Conservation (phyloP, 352 stramenopile genomes). For the Thalassiosira mediterranea region DNA sequence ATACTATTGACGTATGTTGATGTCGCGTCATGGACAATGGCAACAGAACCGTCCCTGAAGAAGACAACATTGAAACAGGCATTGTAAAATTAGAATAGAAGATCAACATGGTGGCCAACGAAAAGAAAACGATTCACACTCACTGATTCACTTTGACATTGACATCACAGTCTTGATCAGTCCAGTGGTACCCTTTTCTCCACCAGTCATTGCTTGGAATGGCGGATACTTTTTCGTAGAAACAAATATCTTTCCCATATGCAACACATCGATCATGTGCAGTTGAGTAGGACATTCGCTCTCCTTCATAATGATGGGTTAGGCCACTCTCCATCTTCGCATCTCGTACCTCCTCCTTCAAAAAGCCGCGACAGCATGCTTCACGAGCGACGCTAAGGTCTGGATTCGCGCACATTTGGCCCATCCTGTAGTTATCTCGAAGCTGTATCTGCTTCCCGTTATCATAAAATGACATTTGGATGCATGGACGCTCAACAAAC, state of each 20-base stretch:
- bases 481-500: slow-evolving; percentile 73
- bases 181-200: slow-evolving; percentile 41
- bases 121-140: too few species aligned
- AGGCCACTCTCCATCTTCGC: slow-evolving; percentile 19
- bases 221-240: not conserved
- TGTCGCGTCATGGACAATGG: slow-evolving; percentile 52
- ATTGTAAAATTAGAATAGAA: too few species aligned
- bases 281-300: slow-evolving; percentile 36
- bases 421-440: not conserved
- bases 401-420: slow-evolving; percentile 1
- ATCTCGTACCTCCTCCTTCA: slow-evolving; percentile 20
- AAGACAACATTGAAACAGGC: too few species aligned
- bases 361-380: slow-evolving; percentile 42
- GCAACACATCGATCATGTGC: slow-evolving; percentile 23
- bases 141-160: slow-evolving; percentile 69
- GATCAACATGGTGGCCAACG: too few species aligned
- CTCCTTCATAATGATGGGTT: slow-evolving; percentile 41
- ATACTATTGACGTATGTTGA: slow-evolving; percentile 31
- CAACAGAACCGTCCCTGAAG: slow-evolving; percentile 53
- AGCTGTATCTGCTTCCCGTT: slow-evolving; percentile 19
- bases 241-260: slow-evolving; percentile 5
- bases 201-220: slow-evolving; percentile 10
- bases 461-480: slow-evolving; percentile 71
- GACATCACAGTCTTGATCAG: slow-evolving; percentile 46
- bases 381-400: slow-evolving; percentile 29